A percentile compares a stretch with the other conserved stretches of the same genome.
Evolutionary conservation across 202 grass and related monocot genomes (phyloP).

Genomic region (Eragrostis tef): DNA sequence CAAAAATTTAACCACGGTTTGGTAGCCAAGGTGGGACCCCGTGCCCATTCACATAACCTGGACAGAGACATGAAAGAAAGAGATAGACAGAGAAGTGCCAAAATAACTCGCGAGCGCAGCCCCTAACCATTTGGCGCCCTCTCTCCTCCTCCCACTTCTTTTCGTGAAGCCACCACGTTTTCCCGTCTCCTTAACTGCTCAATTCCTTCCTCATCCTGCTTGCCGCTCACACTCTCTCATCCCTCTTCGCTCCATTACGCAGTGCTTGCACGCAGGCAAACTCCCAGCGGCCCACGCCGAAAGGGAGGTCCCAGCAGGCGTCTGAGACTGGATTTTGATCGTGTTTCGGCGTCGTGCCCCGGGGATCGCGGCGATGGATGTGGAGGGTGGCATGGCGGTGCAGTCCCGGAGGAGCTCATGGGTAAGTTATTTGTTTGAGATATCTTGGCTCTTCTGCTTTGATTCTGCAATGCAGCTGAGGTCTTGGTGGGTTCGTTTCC

Average conservation of each 20-base stretch:
- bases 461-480: not conserved
- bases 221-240: not conserved
- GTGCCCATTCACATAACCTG: not conserved
- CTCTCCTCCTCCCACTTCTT: constrained; percentile 38
- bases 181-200: constrained; percentile 57
- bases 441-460: not conserved
- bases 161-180: constrained; percentile 68
- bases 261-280: constrained; percentile 22
- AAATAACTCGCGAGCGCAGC: not conserved
- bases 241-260: not conserved
- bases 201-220: constrained; percentile 39
- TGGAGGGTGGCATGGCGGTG: constrained; percentile 14
- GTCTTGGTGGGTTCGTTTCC: not conserved
- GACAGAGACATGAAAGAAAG: not conserved
- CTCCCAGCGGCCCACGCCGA: not conserved
- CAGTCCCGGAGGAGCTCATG: constrained; percentile 41
- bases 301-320: not conserved
- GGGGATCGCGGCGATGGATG: constrained; percentile 38
- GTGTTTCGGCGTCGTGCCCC: not conserved
- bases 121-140: constrained; percentile 50
- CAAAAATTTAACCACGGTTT: constrained; percentile 2
- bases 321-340: not conserved
- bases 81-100: not conserved
- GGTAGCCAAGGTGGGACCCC: not conserved
- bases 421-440: constrained; percentile 33